These are phyloP conservation scores for Cyclaneusma minus DNA, from an alignment of 2,329 filamentous ascomycete species.

Conservation along the genomic window DNA sequence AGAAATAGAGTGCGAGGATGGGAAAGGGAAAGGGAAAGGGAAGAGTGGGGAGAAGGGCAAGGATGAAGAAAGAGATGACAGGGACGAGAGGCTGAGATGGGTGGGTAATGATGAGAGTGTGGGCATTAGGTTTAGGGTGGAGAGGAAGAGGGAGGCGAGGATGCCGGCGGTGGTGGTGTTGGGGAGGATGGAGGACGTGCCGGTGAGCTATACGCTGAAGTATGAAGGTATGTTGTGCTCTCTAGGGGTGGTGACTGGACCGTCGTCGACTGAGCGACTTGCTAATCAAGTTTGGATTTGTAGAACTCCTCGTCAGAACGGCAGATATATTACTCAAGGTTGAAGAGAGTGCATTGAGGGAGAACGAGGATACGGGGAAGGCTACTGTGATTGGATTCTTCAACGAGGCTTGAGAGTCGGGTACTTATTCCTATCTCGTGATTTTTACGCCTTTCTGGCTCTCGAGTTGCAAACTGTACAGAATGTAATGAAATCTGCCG, in stretches of 20 bases:
- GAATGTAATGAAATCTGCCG: too few relatives aligned
- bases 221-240: slow-evolving; percentile 44
- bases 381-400: slow-evolving; percentile 48
- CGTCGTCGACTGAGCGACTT: too few relatives aligned
- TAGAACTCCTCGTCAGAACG: slow-evolving; percentile 53
- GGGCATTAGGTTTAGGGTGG: slow-evolving; percentile 53
- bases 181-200: slow-evolving; percentile 43
- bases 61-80: slow-evolving; percentile 8
- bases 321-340: slow-evolving; percentile 46
- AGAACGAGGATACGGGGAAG: slow-evolving; percentile 44
- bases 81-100: slow-evolving; percentile 45
- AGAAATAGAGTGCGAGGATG: slow-evolving; percentile 3
- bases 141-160: slow-evolving; percentile 27
- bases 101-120: slow-evolving; percentile 45
- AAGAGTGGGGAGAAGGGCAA: slow-evolving; percentile 10
- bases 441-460: too few relatives aligned
- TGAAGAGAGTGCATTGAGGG: slow-evolving; percentile 47
- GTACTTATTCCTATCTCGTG: too few relatives aligned
- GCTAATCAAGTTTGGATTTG: too few relatives aligned
- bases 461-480: too few relatives aligned
- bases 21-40: slow-evolving; percentile 4
- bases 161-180: slow-evolving; percentile 40
- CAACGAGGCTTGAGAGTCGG: too few relatives aligned
- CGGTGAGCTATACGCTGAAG: slow-evolving; percentile 54
- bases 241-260: background rate